Percentiles rank a stretch among this genome's conserved stretches.
These are phyloP conservation scores for Claviceps arundinis DNA, from an alignment of 2,329 filamentous ascomycete species.

Conservation along the genomic window DNA sequence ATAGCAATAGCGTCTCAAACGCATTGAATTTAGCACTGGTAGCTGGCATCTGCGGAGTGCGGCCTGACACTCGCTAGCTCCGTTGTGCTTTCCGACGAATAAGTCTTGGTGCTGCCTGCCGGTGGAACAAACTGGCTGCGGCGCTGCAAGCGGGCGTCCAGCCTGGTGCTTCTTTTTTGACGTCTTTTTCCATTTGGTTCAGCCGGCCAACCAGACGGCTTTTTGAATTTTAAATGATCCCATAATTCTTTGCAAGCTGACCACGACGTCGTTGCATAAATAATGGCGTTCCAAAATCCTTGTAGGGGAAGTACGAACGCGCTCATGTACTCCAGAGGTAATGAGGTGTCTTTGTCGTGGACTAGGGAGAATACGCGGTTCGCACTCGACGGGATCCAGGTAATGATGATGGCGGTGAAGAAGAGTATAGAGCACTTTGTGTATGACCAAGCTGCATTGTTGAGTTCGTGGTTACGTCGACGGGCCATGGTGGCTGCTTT, in stretches of 20 bases:
- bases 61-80: slow-evolving; percentile 30
- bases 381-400: slow-evolving; percentile 64
- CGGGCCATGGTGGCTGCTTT: slow-evolving; percentile 16
- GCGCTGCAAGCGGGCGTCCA: not conserved
- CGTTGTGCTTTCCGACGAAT: slow-evolving; percentile 38
- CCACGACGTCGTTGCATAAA: slow-evolving; percentile 61
- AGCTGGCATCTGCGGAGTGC: slow-evolving; percentile 20
- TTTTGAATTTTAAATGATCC: slow-evolving; percentile 20
- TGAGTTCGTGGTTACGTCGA: slow-evolving; percentile 36
- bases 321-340: slow-evolving; percentile 54
- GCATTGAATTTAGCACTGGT: not conserved
- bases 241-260: slow-evolving; percentile 42
- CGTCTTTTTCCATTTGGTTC: slow-evolving; percentile 20
- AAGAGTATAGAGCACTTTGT: slow-evolving; percentile 59
- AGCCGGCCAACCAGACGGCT: slow-evolving; percentile 17
- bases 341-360: slow-evolving; percentile 35
- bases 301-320: slow-evolving; percentile 68
- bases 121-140: slow-evolving; percentile 18
- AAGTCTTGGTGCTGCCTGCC: slow-evolving; percentile 19
- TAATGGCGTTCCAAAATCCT: slow-evolving; percentile 72
- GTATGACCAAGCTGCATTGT: slow-evolving; percentile 54
- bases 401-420: slow-evolving; percentile 57
- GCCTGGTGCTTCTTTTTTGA: not conserved
- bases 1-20: not conserved
- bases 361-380: slow-evolving; percentile 63